phyloP scores from a whole-genome alignment of 2,329 filamentous ascomycete genomes.

The Fusarium foetens region DNA sequence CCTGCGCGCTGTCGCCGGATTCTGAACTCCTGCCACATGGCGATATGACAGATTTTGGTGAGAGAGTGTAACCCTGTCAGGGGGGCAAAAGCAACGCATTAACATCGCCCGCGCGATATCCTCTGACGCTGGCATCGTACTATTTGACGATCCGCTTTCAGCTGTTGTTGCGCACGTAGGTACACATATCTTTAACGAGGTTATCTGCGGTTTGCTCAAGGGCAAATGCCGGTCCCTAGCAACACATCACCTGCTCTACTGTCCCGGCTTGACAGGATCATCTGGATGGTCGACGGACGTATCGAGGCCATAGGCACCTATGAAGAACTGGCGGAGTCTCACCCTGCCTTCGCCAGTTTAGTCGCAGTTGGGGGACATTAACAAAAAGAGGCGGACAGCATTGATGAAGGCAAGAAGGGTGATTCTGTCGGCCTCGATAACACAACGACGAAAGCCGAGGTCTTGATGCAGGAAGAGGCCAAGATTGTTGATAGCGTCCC shows the following conservation, averaged over 20 bases:
- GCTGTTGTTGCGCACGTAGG: neutral
- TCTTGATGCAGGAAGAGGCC: neutral
- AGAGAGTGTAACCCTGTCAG: neutral
- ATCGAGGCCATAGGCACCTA: neutral
- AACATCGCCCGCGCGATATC: neutral
- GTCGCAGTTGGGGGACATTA: neutral
- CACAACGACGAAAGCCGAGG: neutral
- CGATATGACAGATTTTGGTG: neutral
- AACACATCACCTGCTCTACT: neutral
- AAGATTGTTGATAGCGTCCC: neutral
- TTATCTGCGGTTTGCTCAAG: neutral
- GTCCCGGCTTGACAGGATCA: neutral
- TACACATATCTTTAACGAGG: neutral
- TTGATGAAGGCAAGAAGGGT: neutral
- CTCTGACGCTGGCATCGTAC: neutral
- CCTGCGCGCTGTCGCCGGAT: neutral
- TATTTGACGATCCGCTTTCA: neutral
- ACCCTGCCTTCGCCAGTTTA: neutral
- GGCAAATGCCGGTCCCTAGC: neutral
- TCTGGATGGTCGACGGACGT: neutral
- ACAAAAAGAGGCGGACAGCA: neutral
- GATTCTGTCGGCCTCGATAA: neutral
- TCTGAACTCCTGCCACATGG: neutral
- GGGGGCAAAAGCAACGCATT: neutral
- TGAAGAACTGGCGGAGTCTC: neutral